Base-by-base conservation (phyloP, 768 basidiomycete genomes). In the Myochromella boudieri region DNA sequence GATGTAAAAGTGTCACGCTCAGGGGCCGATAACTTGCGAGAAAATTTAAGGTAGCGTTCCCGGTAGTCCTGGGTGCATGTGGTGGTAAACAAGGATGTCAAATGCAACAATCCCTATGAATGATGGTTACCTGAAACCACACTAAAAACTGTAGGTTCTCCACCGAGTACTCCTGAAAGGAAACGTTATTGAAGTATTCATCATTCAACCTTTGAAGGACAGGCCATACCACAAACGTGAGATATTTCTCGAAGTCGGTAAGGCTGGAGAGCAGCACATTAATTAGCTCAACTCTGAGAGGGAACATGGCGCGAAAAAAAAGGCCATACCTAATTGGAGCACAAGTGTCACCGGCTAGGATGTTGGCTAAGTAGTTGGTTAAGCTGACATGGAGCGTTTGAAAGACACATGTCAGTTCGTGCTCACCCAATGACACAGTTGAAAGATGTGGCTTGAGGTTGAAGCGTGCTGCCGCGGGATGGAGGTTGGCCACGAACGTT, bases 61-160 rank as follows among this genome's bases (percentile, higher is more conserved):
- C 63, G 63, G 53, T 74, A 72, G 47, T 69, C 67, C 60, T 72
- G 61, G 42, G n/a, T n/a, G n/a, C n/a, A n/a, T n/a, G n/a, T n/a
- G n/a, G n/a, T n/a, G n/a, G n/a, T 36, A 22, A 5, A 6, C n/a
- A 33, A 9, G 29, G 22, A 7, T 34, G 34, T 41, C 36, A 38
- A n/a, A 33, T 36, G 40, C 9, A 31, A 31, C n/a, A n/a, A n/a
- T n/a, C n/a, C n/a, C n/a, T n/a, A n/a, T n/a, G n/a, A 46, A 53
- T 36, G 42, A 42, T 46, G 21, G 24, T 43, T 36, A 57, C 64
- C 59, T 63, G 62, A 29, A 59, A 69, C 68, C 68, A 69, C 37
- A 69, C 60, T 37, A 65, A 39, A 41, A 69, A 69, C 37, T 69
- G 68, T 12, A 69, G 60, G 34, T 64, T 62, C 49, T 67, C 62